A percentile compares a stretch with the other conserved stretches of the same genome.
phyloP scores from a whole-genome alignment of 2,329 filamentous ascomycete species.

The Huntiella savannae region DNA sequence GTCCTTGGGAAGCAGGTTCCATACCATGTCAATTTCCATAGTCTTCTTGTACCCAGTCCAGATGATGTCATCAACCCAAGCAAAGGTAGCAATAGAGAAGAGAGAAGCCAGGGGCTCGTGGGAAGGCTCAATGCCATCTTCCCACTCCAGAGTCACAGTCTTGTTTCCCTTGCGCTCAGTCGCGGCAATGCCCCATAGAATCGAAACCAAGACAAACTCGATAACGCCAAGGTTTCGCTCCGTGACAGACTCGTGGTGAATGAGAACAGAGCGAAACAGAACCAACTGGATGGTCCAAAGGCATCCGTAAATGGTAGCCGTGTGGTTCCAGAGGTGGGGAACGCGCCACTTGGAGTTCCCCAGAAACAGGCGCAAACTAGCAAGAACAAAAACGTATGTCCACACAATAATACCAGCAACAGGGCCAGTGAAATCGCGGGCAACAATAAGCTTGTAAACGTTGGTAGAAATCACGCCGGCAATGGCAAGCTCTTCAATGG shows the following conservation, averaged over 20 bases:
- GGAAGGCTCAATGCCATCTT: constrained; percentile 72
- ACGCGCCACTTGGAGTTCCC: constrained; percentile 46
- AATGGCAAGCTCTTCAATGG: constrained; percentile 59
- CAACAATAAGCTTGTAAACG: constrained; percentile 39
- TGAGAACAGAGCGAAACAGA: constrained; percentile 67
- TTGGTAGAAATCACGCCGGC: constrained; percentile 53
- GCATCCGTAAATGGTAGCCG: constrained; percentile 59
- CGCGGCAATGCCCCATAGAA: constrained; percentile 58
- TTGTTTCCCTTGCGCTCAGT: constrained; percentile 85
- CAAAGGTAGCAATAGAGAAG: constrained; percentile 71
- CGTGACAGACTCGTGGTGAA: constrained; percentile 50
- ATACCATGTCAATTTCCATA: constrained; percentile 68
- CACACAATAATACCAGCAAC: constrained; percentile 54
- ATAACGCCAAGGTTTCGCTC: constrained; percentile 46
- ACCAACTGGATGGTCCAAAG: constrained; percentile 64
- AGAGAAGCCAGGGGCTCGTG: constrained; percentile 74
- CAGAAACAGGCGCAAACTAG: constrained; percentile 50
- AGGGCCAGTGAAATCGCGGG: constrained; percentile 31
- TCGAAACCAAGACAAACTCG: constrained; percentile 55
- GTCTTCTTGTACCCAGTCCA: constrained; percentile 75
- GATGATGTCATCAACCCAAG: constrained; percentile 79
- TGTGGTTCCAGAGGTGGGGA: constrained; percentile 79
- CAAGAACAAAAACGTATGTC: constrained; percentile 62
- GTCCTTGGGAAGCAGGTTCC: constrained; percentile 77
- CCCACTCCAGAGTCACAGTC: constrained; percentile 70